Percentiles rank a stretch among this genome's conserved stretches.
Evolutionary conservation across 306 rosid genomes (phyloP).

Genomic region (Medicago lupulina): DNA sequence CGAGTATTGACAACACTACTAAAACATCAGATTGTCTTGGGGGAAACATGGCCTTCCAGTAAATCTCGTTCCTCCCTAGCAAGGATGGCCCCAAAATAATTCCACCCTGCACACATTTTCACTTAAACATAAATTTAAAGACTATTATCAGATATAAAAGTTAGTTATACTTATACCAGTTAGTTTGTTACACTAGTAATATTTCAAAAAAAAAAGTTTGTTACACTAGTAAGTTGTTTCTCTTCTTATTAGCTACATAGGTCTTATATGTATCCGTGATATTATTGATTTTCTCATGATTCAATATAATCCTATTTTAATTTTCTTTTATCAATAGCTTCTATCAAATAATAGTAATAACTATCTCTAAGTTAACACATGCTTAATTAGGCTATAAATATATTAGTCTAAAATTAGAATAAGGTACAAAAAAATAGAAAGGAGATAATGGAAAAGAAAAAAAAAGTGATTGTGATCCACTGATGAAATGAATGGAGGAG

Average conservation of each 20-base stretch:
- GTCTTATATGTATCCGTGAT: too few species aligned
- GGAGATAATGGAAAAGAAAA: neutral
- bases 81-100: slow-evolving; percentile 51
- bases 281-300: too few species aligned
- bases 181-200: neutral
- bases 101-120: slow-evolving; percentile 48
- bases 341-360: neutral
- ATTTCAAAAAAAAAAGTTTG: too few species aligned
- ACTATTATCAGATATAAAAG: neutral
- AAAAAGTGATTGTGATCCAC: neutral
- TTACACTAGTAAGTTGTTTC: too few species aligned
- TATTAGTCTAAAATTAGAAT: slow-evolving; percentile 1
- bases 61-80: slow-evolving; percentile 14
- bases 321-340: too few species aligned
- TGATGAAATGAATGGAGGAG: neutral
- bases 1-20: neutral
- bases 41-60: slow-evolving; percentile 6
- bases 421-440: slow-evolving; percentile 3
- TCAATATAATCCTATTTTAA: too few species aligned
- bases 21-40: slow-evolving; percentile 22
- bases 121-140: neutral
- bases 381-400: neutral
- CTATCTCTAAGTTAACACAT: neutral
- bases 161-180: neutral
- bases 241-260: neutral